Evolutionary conservation across 352 stramenopile species (phyloP), one percentile per base, ranked within the genome.

Genomic region (Stramenopiles sp.): DNA sequence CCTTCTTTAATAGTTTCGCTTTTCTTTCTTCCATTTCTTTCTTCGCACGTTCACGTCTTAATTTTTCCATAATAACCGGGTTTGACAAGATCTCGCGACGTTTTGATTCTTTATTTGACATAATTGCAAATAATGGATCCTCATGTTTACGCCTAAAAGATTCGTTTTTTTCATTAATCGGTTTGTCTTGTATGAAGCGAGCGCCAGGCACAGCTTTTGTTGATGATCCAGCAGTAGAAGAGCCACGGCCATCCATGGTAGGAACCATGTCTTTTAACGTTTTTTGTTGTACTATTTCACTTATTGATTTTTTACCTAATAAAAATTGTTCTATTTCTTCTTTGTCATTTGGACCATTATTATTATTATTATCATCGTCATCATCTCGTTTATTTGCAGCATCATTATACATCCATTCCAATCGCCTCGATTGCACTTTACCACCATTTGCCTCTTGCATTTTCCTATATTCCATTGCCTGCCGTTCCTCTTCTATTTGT

Each of bases 401-500:
- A 53, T 53, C 38, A 13, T 76, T 13, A 33, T 76, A 76, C 65
- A 76, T 76, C 65, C 65, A 76, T 4, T 76, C 31, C 65, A 76
- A 33, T 13, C 65, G 30, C 7, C 13, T 33, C 30, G 65, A 76
- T 13, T 76, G 4, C 65, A 33, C 31, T 20, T 76, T 76, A 7
- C 65, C 65, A 13, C 30, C 65, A 76, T 31, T 33, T 7, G 65
- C 65, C 31, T 76, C 65, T 31, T 76, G 65, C 65, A 76, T 76
- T 33, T 33, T 31, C 13, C 31, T 31, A 31, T 33, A 33, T 7
- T 4, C 65, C 31, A 76, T 31, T 1, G 30, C 30, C 31, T 76
- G 4, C 65, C 65, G 30, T 76, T 76, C 65, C 65, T 76, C 65
- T 13, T 76, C 65, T 76, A 76, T 76, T 33, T 76, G 65, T 76